Percentiles rank a stretch among this genome's conserved stretches.
Evolutionary conservation across 2,329 filamentous ascomycete species (phyloP).

Genomic region (Botrytis pseudocinerea): DNA sequence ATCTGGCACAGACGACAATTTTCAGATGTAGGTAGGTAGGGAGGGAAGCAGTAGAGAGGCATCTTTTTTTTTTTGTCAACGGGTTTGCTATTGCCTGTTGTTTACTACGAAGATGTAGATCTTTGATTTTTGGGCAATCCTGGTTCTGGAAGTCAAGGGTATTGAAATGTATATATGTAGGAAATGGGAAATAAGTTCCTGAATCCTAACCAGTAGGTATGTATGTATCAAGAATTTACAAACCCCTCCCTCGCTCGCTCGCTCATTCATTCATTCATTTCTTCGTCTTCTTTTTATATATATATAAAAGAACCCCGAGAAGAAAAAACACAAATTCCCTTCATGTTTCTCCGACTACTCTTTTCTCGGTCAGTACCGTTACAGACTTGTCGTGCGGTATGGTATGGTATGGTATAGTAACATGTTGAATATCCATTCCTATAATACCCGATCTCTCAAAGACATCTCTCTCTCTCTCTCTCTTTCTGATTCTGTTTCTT

Average conservation of each 20-base stretch:
- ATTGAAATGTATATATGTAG: too few species aligned
- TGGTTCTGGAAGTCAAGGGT: neutral
- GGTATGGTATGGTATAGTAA: neutral
- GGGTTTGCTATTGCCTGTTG: too few species aligned
- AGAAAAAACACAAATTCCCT: neutral
- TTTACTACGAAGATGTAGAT: too few species aligned
- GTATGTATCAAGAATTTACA: neutral
- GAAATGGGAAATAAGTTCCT: neutral
- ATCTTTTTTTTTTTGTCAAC: too few species aligned
- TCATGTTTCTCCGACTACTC: neutral
- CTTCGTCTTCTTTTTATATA: too few species aligned
- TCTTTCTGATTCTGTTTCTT: too few species aligned
- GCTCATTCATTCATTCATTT: neutral
- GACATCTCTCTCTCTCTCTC: neutral
- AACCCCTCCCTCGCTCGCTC: neutral
- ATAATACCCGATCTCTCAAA: neutral
- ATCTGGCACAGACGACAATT: neutral
- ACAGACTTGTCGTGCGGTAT: neutral
- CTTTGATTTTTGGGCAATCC: too few species aligned
- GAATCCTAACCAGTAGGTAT: too few species aligned
- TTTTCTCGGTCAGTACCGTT: neutral
- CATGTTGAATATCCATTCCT: neutral
- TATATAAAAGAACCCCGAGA: too few species aligned
- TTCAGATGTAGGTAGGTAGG: neutral
- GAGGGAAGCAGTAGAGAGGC: too few species aligned